Evolutionary conservation across 768 basidiomycete genomes (phyloP), one percentile per base, ranked within the genome.

Genomic region (Kwoniella sp.): DNA sequence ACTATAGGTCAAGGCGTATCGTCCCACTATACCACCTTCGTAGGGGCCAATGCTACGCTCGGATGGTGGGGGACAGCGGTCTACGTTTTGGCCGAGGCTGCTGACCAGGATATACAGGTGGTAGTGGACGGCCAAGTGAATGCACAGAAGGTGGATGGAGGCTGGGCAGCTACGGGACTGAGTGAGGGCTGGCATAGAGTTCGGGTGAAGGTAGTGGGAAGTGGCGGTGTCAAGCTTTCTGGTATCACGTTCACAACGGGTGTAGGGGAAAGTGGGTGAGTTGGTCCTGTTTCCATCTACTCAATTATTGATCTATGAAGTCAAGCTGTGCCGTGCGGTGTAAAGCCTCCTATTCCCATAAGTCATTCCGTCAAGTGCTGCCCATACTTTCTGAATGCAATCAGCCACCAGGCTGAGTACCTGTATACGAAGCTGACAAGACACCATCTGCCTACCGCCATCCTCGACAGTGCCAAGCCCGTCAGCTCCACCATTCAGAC

Each of bases 161-260:
- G 50, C 2, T 60, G 28, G 57, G 38, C 25, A 4, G 41, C 53
- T 13, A 41, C 52, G 22, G 41, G 41, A 4, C 34, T 66, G 38
- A 4, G 12, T 5, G 56, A 66, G 22, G 15, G 41, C 0, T 66
- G 64, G 64, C 58, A 60, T 47, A 51, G 31, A 20, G n/a, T 66
- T 4, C 31, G 30, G 12, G 23, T 66, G 29, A 54, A 34, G 17
- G 64, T 66, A 9, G 45, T 17, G 0, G 64, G 64, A 13, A 28
- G 28, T 41, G 52, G 41, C 9, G 64, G 64, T 25, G 64, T 66
- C 9, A 66, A 15, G 4, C 20, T 66, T 15, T 37, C 25, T 2
- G 64, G 64, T n/a, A 31, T 66, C 13, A 66, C 64, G 13, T 55
- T 59, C 20, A 66, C 64, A 20, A 59, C 58, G 26, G 58, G 51